phyloP scores from a whole-genome alignment of 805 yeast genomes.

The Candida germanica region DNA sequence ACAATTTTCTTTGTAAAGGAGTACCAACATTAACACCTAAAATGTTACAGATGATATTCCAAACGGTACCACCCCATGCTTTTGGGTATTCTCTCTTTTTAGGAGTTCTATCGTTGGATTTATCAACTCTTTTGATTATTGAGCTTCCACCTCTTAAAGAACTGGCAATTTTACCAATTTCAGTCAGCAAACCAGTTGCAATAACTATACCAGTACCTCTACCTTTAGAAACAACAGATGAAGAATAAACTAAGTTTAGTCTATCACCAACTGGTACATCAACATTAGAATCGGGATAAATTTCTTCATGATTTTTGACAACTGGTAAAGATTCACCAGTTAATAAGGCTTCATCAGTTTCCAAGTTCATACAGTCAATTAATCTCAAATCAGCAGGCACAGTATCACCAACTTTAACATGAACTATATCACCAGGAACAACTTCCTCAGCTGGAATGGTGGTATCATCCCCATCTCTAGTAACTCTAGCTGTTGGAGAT shows the following conservation, averaged over 20 bases:
- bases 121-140: slow-evolving; percentile 31
- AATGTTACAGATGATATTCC: slow-evolving; percentile 42
- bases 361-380: slow-evolving; percentile 32
- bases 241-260: slow-evolving; percentile 31
- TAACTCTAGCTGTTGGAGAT: slow-evolving; percentile 45
- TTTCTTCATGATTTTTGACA: slow-evolving; percentile 27
- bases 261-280: slow-evolving; percentile 39
- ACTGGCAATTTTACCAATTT: slow-evolving; percentile 40
- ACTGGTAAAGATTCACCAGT: slow-evolving; percentile 41
- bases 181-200: slow-evolving; percentile 38
- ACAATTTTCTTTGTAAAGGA: slow-evolving; percentile 43
- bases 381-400: slow-evolving; percentile 44
- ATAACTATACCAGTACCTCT: slow-evolving; percentile 39
- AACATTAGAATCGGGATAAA: slow-evolving; percentile 35
- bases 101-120: slow-evolving; percentile 33
- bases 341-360: slow-evolving; percentile 43
- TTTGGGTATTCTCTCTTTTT: slow-evolving; percentile 34
- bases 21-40: slow-evolving; percentile 49
- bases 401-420: slow-evolving; percentile 40
- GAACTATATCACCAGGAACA: slow-evolving; percentile 44
- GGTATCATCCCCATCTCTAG: slow-evolving; percentile 38
- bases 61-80: slow-evolving; percentile 34
- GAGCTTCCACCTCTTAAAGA: slow-evolving; percentile 25
- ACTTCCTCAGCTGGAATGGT: slow-evolving; percentile 41
- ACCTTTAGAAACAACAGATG: slow-evolving; percentile 41